Evolutionary conservation across 2,329 filamentous ascomycete genomes (phyloP).

Genomic region (Botrytis byssoidea): DNA sequence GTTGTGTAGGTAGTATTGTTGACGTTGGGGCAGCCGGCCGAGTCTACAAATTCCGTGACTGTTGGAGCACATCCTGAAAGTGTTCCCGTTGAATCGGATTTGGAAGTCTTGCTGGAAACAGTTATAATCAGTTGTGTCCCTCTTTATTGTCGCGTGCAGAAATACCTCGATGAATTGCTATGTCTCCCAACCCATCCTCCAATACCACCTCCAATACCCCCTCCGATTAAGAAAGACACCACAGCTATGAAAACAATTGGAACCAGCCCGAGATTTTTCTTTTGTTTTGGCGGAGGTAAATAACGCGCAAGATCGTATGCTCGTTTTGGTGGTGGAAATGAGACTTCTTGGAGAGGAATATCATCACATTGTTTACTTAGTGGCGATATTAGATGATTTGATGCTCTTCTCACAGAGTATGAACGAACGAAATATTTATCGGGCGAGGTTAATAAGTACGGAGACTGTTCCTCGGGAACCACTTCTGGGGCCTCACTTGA

Average conservation of each 20-base stretch:
- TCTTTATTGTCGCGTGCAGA: not conserved
- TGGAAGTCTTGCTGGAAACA: not conserved
- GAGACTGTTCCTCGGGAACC: conserved; percentile 13
- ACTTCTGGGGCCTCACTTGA: conserved; percentile 22
- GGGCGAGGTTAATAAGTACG: conserved; percentile 11
- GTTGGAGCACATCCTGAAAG: conserved; percentile 16
- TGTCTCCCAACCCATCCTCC: conserved; percentile 19
- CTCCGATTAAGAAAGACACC: conserved; percentile 26
- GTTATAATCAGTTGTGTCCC: not conserved
- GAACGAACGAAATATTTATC: conserved; percentile 23
- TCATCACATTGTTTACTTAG: not conserved
- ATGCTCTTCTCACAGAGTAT: conserved; percentile 8
- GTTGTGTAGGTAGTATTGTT: conserved; percentile 26
- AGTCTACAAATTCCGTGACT: conserved; percentile 25
- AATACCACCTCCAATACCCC: conserved; percentile 27
- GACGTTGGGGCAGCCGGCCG: conserved; percentile 28
- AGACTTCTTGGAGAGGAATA: conserved; percentile 1
- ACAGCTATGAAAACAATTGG: conserved; percentile 21
- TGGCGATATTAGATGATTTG: not conserved
- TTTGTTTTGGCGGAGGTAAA: conserved; percentile 2
- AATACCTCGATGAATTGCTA: conserved; percentile 4
- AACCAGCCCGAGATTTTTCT: conserved; percentile 19
- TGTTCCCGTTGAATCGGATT: conserved; percentile 12
- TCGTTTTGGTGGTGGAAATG: conserved; percentile 10
- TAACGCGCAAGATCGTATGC: conserved; percentile 13